phyloP scores from a whole-genome alignment of 1,284 basidiomycete species.

The Fomitopsis schrenkii region DNA sequence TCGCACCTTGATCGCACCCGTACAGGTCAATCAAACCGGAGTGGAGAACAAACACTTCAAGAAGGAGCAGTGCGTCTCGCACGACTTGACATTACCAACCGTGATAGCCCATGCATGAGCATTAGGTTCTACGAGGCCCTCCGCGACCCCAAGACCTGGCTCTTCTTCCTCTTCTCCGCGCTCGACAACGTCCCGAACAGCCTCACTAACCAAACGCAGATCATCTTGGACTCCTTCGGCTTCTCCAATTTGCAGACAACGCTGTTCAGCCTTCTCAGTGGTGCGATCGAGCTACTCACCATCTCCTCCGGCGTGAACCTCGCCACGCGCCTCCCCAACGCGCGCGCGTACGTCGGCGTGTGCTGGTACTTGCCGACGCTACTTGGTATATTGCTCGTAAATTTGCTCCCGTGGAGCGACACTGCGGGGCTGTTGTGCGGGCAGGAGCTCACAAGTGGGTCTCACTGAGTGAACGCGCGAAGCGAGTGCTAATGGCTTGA shows the following conservation, averaged over 20 bases:
- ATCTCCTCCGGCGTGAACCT: slow-evolving; percentile 59
- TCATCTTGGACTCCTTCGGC: slow-evolving; percentile 69
- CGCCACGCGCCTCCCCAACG: slow-evolving; percentile 48
- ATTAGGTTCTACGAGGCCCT: slow-evolving; percentile 63
- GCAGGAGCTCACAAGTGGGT: slow-evolving; percentile 17
- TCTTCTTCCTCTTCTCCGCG: slow-evolving; percentile 62
- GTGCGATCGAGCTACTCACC: slow-evolving; percentile 60
- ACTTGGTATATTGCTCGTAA: slow-evolving; percentile 56
- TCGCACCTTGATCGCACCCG: background rate
- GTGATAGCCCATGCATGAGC: background rate
- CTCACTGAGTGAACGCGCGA: background rate
- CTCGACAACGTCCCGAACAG: slow-evolving; percentile 67
- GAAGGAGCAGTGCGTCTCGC: slow-evolving; percentile 41
- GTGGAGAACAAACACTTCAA: slow-evolving; percentile 37
- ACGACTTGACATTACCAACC: slow-evolving; percentile 15
- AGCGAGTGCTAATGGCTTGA: too few species aligned
- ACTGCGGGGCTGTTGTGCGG: slow-evolving; percentile 59
- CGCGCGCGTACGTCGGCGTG: slow-evolving; percentile 55
- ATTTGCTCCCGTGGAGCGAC: slow-evolving; percentile 57
- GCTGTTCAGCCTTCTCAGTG: slow-evolving; percentile 65
- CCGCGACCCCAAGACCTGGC: slow-evolving; percentile 65
- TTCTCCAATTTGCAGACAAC: slow-evolving; percentile 65
- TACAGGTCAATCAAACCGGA: slow-evolving; percentile 32
- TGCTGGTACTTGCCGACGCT: slow-evolving; percentile 60
- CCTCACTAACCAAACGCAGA: slow-evolving; percentile 63